Evolutionary conservation across 495 filamentous ascomycete genomes (phyloP).

Genomic region (Pseudomonodictys pantanalensis): DNA sequence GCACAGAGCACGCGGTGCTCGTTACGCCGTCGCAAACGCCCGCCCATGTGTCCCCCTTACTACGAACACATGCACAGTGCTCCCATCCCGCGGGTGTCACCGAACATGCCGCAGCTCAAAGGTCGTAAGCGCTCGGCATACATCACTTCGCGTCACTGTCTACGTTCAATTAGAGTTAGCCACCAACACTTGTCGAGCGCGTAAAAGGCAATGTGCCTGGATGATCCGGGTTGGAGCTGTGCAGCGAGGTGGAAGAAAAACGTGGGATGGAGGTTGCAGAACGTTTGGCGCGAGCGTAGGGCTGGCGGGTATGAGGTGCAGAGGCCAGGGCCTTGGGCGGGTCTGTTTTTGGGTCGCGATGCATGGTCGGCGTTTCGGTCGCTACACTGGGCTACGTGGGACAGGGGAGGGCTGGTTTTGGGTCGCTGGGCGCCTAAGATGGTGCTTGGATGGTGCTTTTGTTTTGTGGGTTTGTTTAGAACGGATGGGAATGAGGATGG

Average conservation of each 20-base stretch:
- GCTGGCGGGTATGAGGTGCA: constrained; percentile 20
- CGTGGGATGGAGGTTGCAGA: too few species aligned
- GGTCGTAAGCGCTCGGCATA: constrained; percentile 14
- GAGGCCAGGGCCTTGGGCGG: neutral
- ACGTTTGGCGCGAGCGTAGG: constrained; percentile 7
- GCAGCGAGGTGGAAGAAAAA: constrained; percentile 6
- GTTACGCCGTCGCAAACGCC: too few species aligned
- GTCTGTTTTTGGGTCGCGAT: neutral
- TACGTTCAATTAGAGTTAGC: constrained; percentile 27
- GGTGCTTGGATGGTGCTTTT: neutral
- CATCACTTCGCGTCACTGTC: neutral
- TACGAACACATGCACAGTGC: too few species aligned
- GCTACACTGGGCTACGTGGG: too few species aligned
- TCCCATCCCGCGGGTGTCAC: too few species aligned
- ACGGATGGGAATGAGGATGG: neutral
- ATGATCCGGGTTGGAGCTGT: neutral
- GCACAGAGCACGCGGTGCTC: too few species aligned
- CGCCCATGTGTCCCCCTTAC: too few species aligned
- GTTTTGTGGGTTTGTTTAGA: neutral
- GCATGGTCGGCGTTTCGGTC: too few species aligned
- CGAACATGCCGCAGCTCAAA: neutral
- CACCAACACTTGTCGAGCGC: constrained; percentile 23
- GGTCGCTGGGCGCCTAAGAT: neutral
- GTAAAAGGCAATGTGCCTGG: constrained; percentile 7
- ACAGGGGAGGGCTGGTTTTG: too few species aligned